These are phyloP conservation scores for Pseudoperonospora humuli DNA, from an alignment of 352 stramenopile species.

Conservation along the genomic window DNA sequence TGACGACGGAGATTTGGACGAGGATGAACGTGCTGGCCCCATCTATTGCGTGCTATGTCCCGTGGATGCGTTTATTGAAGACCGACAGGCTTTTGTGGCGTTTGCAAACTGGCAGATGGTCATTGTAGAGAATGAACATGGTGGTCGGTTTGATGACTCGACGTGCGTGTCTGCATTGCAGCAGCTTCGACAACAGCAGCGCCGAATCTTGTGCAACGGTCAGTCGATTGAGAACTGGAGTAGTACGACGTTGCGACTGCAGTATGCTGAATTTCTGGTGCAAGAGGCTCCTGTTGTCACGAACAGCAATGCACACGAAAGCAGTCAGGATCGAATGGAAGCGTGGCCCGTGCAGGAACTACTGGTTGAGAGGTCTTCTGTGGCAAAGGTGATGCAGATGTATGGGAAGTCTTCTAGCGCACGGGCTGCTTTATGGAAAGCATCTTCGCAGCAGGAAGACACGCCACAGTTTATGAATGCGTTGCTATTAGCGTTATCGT, in stretches of 20 bases:
- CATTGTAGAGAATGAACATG: slow-evolving; percentile 65
- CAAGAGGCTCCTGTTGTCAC: slow-evolving; percentile 10
- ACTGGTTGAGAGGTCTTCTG: slow-evolving; percentile 41
- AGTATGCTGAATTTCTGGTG: slow-evolving; percentile 50
- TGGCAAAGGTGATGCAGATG: slow-evolving; percentile 30
- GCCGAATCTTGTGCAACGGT: slow-evolving; percentile 54
- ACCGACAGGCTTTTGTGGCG: slow-evolving; percentile 37
- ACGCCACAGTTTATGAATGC: slow-evolving; percentile 30
- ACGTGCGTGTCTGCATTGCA: slow-evolving; percentile 33
- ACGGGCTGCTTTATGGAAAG: slow-evolving; percentile 36
- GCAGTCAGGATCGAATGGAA: slow-evolving; percentile 13
- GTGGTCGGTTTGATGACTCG: slow-evolving; percentile 35
- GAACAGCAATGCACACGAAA: slow-evolving; percentile 4
- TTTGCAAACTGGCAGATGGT: slow-evolving; percentile 61
- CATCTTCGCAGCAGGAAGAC: slow-evolving; percentile 21
- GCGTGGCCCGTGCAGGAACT: slow-evolving; percentile 20
- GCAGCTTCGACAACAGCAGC: slow-evolving; percentile 37
- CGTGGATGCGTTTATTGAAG: slow-evolving; percentile 42
- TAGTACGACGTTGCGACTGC: slow-evolving; percentile 24
- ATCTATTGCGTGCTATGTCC: slow-evolving; percentile 65
- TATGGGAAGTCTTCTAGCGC: slow-evolving; percentile 41
- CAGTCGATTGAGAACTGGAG: slow-evolving; percentile 58
- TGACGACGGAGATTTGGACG: slow-evolving; percentile 38
- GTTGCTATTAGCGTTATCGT: slow-evolving; percentile 45
- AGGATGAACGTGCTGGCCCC: slow-evolving; percentile 35